phyloP scores from a whole-genome alignment of 331 rosid species.

The Stylosanthes scabra region DNA sequence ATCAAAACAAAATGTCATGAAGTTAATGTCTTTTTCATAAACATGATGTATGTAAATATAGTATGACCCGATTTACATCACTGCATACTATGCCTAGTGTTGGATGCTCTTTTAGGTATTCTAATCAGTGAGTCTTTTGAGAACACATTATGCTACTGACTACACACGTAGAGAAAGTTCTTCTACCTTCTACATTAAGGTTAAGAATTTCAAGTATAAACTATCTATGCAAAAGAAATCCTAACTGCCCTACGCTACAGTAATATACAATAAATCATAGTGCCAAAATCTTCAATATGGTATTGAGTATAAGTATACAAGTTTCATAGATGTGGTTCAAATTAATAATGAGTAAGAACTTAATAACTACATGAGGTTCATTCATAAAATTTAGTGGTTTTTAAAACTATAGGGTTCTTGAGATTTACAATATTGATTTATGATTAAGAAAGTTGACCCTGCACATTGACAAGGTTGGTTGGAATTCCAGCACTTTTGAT shows the following conservation, averaged over 20 bases:
- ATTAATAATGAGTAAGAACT: slow-evolving; percentile 10
- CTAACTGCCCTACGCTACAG: background rate
- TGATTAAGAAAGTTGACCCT: slow-evolving; percentile 13
- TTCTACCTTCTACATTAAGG: slow-evolving; percentile 2
- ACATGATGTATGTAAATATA: background rate
- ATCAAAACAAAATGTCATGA: slow-evolving; percentile 12
- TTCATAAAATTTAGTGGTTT: background rate
- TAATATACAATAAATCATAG: background rate
- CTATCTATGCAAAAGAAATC: background rate
- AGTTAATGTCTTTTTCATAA: background rate
- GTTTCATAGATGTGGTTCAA: background rate
- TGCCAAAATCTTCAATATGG: background rate
- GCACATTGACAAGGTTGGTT: background rate
- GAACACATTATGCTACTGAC: background rate
- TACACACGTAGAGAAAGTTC: background rate
- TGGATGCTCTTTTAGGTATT: background rate
- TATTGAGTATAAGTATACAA: background rate
- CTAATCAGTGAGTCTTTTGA: background rate
- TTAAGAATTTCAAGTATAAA: background rate
- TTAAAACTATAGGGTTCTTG: background rate
- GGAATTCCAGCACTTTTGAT: background rate
- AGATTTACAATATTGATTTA: slow-evolving; percentile 6
- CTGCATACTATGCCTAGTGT: background rate
- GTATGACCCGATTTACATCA: slow-evolving; percentile 3
- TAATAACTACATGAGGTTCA: slow-evolving; percentile 20